Percentiles rank a stretch among this genome's conserved stretches.
Evolutionary conservation across 2,329 filamentous ascomycete genomes (phyloP).

Genomic region (Coleophoma crateriformis): DNA sequence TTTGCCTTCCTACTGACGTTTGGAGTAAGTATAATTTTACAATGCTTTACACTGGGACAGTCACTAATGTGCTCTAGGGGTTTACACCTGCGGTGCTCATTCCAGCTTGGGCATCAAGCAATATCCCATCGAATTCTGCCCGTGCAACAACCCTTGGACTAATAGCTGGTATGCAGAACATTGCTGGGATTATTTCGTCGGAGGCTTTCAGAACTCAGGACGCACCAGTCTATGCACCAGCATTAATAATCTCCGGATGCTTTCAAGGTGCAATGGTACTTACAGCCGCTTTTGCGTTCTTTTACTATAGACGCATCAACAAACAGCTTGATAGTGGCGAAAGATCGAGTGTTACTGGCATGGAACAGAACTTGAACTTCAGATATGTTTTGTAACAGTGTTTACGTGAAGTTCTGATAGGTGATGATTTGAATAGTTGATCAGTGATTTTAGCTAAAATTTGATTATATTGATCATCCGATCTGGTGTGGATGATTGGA

Average conservation of each 20-base stretch:
- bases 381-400: too few species aligned
- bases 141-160: constrained; percentile 1
- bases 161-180: constrained; percentile 1
- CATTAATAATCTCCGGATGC: constrained; percentile 1
- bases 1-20: background rate
- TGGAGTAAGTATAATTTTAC: background rate
- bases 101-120: constrained; percentile 3
- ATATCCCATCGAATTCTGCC: background rate
- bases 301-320: constrained; percentile 3
- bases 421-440: too few species aligned
- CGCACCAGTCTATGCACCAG: constrained; percentile 3
- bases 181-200: constrained; percentile 1
- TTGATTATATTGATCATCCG: too few species aligned
- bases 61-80: background rate
- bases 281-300: background rate
- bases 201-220: constrained; percentile 2
- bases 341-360: background rate
- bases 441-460: too few species aligned
- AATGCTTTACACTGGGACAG: background rate
- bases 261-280: constrained; percentile 2
- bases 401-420: too few species aligned
- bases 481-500: too few species aligned
- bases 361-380: background rate
- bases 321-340: background rate
- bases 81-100: constrained; percentile 3